Evolutionary conservation across 2,329 filamentous ascomycete species (phyloP), one percentile per base, ranked within the genome.

Genomic region (Trichoderma arundinaceum): DNA sequence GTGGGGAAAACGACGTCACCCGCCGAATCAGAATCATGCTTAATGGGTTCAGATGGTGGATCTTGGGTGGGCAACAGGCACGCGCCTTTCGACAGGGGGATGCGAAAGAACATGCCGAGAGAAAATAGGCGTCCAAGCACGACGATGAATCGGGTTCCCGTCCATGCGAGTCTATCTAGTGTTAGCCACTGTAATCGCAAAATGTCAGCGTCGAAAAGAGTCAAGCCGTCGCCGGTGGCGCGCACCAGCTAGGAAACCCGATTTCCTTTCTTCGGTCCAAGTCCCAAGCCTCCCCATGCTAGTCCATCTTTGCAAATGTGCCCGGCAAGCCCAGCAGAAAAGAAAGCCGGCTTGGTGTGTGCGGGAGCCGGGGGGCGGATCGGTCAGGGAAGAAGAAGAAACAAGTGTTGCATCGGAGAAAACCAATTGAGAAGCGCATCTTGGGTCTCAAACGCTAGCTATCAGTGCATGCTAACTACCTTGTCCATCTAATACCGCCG

Each of bases 1-100:
- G 65, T 67, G 67, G 65, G 54, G 67, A 59, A 49, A 48, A 5
- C 66, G 66, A 68, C 67, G 67, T 68, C 67, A 68, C 64, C 10
- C 41, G 44, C 62, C 41, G 32, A 49, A 48, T 48, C 43, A 51
- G 15, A 32, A 32, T 51, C 46, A 53, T 53, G 49, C 59, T 44
- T 33, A 35, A 62, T 53, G 28, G 28, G 22, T 32, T 43, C 22
- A 41, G 35, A 19, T 33, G 58, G 58, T 61, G 58, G 58, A 52
- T 19, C 44, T 41, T 19, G 9, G 58, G 22, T 51, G 46, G 58
- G 46, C 51, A 61, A 61, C 17, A 7, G 46, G 46, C 44, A 51
- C 46, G 46, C 58, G 22, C n/a, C 22, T 41, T 52, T 51, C 13
- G 28, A 41, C 46, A 33, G 35, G n/a, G n/a, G 32, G 43, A 22